Evolutionary conservation across 2,329 filamentous ascomycete genomes (phyloP), one percentile per base, ranked within the genome.

Genomic region (Phialocephala subalpina): DNA sequence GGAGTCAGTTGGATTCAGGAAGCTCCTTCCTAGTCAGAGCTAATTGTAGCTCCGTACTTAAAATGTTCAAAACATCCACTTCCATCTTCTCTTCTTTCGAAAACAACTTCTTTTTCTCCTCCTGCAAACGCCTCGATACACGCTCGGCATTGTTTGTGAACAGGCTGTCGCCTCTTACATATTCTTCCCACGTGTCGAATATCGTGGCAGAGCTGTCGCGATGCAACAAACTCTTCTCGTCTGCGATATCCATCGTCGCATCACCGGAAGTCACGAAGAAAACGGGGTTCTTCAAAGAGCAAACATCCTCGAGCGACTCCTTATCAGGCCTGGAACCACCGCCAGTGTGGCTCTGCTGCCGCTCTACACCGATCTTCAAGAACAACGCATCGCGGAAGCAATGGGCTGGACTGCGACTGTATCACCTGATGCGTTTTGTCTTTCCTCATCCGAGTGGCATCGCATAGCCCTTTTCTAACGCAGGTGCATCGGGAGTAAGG

Each of bases 41-140:
- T 25, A 45, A 22, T 22, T 45, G 25, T n/a, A 42, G 45, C 1
- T 20, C 27, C 25, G 18, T 53, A 58, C 62, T 52, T 20, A 38
- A 49, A 47, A 63, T 29, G 35, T 63, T 56, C 33, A 63, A 52
- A 12, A 59, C n/a, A 38, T 63, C 62, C 27, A 63, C 55, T 45
- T 63, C 11, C 62, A 63, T 63, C 33, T 58, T 63, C 40, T 58
- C 62, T 63, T 45, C 53, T 12, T 18, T 6, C 11, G 40, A 25
- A 35, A 63, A 63, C 42, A 63, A 49, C 33, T 59, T 59, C 55
- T 58, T 58, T 9, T 45, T 40, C 38, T 52, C 25, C 27, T 20
- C 33, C 25, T 59, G 47, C 42, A 63, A 27, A 47, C 62, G 53
- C 36, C 33, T 63, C 49, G 55, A 59, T 6, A 11, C 14, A 29